Evolutionary conservation across 805 yeast genomes (phyloP), one percentile per base, ranked within the genome.

Genomic region (Yamadazyma philogaea): DNA sequence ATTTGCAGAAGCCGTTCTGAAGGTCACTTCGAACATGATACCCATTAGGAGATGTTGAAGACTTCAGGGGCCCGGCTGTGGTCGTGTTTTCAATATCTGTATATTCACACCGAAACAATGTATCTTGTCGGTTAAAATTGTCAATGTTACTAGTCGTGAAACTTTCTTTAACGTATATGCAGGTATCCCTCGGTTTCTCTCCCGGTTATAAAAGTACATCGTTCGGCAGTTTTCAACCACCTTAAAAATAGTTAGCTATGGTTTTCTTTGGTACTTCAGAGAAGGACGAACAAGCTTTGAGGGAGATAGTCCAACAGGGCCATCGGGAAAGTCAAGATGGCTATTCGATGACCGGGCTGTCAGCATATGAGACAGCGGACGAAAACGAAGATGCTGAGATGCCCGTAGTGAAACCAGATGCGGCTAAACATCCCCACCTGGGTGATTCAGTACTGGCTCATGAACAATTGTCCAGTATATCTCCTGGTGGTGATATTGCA

Each of bases 301-400:
- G 52, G 27, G 37, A 45, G 17, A 37, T 33, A 19, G 42, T 44
- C 14, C 41, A 32, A 26, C 40, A 30, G 24, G 12, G 27, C 28
- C n/a, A 19, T 11, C 16, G 22, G 14, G 20, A 36, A 7, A 22
- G 24, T 34, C 40, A 35, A 20, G 45, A 42, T 32, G 44, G 40
- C 11, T 26, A 18, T 12, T 42, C 68, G 2, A 37, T 46, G 34
- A 57, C 65, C 6, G 56, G 54, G 1, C 47, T 60, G 12, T 59
- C 67, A 1, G 66, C 63, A 2, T 66, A 64, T 51, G 63, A 60
- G 22, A 65, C 71, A 4, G 71, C 70, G 5, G 60, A 60, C 16
- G 64, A 60, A 31, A 15, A 7, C 8, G 37, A 33, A 16, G 30
- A 24, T 2, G 19, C n/a, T 18, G 33, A 30, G 8, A 33, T 10